Evolutionary conservation across 768 basidiomycete genomes (phyloP).

Genomic region (Coprinopsis sp.): DNA sequence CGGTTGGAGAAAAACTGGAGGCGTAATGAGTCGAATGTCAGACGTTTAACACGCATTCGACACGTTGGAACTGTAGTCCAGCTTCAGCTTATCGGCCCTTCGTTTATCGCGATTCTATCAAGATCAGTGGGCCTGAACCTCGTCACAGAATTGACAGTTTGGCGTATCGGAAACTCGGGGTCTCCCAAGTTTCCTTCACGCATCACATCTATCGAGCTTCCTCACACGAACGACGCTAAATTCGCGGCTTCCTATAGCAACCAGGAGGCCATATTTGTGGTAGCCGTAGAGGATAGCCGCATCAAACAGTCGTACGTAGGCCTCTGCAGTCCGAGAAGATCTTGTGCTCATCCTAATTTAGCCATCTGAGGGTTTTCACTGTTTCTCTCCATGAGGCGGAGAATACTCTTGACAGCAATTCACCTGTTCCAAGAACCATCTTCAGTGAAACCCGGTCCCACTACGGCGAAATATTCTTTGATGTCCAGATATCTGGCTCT

Average conservation of each 20-base stretch:
- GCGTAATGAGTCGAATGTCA: constrained; percentile 29
- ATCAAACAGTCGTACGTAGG: constrained; percentile 2
- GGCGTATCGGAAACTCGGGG: not conserved
- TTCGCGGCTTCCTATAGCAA: constrained; percentile 7
- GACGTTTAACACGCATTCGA: constrained; percentile 30
- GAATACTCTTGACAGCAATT: not conserved
- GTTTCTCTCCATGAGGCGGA: constrained; percentile 1
- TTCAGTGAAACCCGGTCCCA: constrained; percentile 1
- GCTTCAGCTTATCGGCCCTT: constrained; percentile 37
- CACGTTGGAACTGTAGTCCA: constrained; percentile 42
- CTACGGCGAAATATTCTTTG: constrained; percentile 8
- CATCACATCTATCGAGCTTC: constrained; percentile 6
- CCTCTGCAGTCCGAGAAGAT: not conserved
- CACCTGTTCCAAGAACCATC: not conserved
- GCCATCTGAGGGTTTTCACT: not conserved
- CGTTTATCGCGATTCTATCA: constrained; percentile 40
- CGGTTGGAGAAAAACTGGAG: constrained; percentile 51
- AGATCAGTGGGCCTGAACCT: not conserved
- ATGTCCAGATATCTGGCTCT: constrained; percentile 9
- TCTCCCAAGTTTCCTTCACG: not conserved
- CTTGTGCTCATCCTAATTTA: constrained; percentile 1
- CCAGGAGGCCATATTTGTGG: not conserved
- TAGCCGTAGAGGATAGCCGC: not conserved
- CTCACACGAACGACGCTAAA: constrained; percentile 2
- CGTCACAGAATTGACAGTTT: constrained; percentile 7